These are phyloP conservation scores for Trichoderma sp. DNA, from an alignment of 2,329 filamentous ascomycete species.

Conservation along the genomic window DNA sequence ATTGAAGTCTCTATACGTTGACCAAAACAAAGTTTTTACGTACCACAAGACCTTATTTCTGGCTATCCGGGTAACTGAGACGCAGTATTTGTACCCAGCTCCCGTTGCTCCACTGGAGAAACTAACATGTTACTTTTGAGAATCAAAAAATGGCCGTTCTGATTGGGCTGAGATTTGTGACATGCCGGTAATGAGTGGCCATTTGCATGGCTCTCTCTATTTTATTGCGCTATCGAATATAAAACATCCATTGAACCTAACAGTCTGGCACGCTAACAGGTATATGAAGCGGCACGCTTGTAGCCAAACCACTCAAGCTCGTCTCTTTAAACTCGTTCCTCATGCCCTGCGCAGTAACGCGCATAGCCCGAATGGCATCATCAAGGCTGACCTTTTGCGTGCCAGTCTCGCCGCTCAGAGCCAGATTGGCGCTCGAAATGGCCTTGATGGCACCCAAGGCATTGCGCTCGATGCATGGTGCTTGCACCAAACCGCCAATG, in stretches of 20 bases:
- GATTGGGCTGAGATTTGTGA: not conserved
- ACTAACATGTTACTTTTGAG: not conserved
- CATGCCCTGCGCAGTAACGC: constrained; percentile 18
- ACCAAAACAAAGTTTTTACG: too few species aligned
- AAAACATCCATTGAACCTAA: not conserved
- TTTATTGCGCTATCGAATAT: not conserved
- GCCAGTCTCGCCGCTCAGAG: constrained; percentile 18
- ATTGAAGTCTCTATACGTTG: too few species aligned
- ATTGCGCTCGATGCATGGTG: constrained; percentile 25
- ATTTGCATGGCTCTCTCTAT: not conserved
- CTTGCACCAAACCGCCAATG: constrained; percentile 12
- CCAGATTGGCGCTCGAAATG: constrained; percentile 21
- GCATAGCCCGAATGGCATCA: constrained; percentile 21
- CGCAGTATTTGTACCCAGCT: too few species aligned
- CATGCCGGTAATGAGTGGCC: too few species aligned
- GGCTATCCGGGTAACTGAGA: too few species aligned
- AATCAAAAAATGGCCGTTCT: not conserved
- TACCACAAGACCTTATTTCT: too few species aligned
- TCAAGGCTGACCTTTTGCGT: constrained; percentile 25
- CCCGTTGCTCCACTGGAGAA: too few species aligned
- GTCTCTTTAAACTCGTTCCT: constrained; percentile 26
- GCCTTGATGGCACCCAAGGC: constrained; percentile 22
- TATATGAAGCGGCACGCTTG: constrained; percentile 18
- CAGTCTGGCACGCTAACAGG: constrained; percentile 25
- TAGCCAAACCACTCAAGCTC: constrained; percentile 20